Conservation (phyloP, 257 asterid species). For the Jacaranda mimosifolia region DNA sequence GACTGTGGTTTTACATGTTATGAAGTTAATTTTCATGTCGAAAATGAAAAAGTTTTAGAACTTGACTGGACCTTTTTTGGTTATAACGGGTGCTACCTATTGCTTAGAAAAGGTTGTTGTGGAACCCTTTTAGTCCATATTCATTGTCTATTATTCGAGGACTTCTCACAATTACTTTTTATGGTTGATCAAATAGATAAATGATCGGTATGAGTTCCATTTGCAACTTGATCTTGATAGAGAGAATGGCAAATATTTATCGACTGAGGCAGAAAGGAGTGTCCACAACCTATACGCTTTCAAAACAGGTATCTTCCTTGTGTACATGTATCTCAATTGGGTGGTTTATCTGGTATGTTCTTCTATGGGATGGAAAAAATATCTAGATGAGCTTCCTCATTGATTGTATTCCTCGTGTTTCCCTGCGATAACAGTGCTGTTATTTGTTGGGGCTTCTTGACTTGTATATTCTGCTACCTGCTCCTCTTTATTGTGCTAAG, state of each 20-base stretch:
- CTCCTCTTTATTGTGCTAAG: constrained; percentile 12
- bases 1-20: too few species aligned
- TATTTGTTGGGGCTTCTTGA: neutral
- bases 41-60: too few species aligned
- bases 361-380: neutral
- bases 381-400: too few species aligned
- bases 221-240: constrained; percentile 93
- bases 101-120: too few species aligned
- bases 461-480: constrained; percentile 7
- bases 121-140: too few species aligned
- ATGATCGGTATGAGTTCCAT: constrained; percentile 93
- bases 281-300: constrained; percentile 81
- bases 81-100: too few species aligned
- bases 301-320: constrained; percentile 71
- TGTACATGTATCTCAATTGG: constrained; percentile 9
- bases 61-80: too few species aligned
- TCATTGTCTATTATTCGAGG: too few species aligned
- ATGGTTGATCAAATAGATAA: too few species aligned
- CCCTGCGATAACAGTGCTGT: neutral
- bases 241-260: constrained; percentile 81
- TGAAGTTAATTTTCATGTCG: too few species aligned
- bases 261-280: constrained; percentile 86
- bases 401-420: neutral
- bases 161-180: too few species aligned
- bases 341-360: constrained; percentile 29